These are phyloP conservation scores for Backusella tarrabulga DNA, from an alignment of 192 early-diverging fungal genomes.

Conservation along the genomic window DNA sequence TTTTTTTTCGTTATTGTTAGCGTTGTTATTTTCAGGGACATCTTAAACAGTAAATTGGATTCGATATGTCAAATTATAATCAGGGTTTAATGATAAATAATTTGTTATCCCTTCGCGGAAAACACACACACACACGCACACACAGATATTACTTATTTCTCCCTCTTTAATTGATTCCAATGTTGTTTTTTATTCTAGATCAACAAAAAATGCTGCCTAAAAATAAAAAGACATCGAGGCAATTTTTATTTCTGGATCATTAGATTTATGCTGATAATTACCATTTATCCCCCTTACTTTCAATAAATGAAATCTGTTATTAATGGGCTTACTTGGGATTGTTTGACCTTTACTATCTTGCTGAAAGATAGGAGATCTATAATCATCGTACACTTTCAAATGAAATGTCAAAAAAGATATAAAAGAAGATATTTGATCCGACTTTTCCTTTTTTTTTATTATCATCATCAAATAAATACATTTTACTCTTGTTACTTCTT, in stretches of 20 bases:
- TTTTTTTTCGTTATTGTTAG: neutral
- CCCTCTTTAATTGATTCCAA: neutral
- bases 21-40: neutral
- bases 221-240: neutral
- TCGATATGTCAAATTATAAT: neutral
- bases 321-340: neutral
- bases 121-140: neutral
- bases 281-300: neutral
- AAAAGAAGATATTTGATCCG: neutral
- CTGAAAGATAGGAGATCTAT: neutral
- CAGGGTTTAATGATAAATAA: neutral
- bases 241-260: neutral
- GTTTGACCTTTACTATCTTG: neutral
- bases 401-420: constrained; percentile 6
- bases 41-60: neutral
- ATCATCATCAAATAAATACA: neutral
- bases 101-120: neutral
- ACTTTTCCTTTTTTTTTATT: neutral
- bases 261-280: neutral
- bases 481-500: neutral
- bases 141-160: neutral
- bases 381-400: constrained; percentile 6
- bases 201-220: neutral
- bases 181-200: constrained; percentile 4
- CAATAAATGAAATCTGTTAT: neutral